Evolutionary conservation across 108 stramenopile genomes (phyloP).

Genomic region (Ochromonas danica): DNA sequence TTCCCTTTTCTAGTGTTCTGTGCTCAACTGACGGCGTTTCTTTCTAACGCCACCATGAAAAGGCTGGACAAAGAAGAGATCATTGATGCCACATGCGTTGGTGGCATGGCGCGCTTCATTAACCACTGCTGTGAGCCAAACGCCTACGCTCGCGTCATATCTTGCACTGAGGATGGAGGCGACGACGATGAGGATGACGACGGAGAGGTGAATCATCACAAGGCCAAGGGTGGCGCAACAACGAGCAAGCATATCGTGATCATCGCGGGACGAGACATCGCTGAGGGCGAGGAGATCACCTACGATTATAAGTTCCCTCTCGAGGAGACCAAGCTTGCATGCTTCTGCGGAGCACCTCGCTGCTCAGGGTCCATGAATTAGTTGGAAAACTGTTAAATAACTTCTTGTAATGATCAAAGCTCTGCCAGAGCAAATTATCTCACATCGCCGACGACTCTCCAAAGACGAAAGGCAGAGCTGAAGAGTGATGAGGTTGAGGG

Average conservation of each 20-base stretch:
- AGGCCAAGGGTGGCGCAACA: slow-evolving; percentile 6
- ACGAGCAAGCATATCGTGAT: slow-evolving; percentile 71
- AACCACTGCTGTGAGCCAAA: slow-evolving; percentile 96
- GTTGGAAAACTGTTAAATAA: no score
- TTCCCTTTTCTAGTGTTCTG: no score
- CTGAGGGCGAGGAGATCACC: slow-evolving; percentile 83
- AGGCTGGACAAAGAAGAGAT: slow-evolving; percentile 78
- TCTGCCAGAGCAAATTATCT: no score
- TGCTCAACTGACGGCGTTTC: no score
- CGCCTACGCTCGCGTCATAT: slow-evolving; percentile 72
- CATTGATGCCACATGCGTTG: slow-evolving; percentile 87
- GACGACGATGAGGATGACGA: neutral
- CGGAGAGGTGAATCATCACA: slow-evolving; percentile 47
- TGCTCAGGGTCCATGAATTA: slow-evolving; percentile 10
- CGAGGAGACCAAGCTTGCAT: slow-evolving; percentile 77
- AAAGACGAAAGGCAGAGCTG: no score
- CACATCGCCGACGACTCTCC: no score
- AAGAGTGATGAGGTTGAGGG: no score
- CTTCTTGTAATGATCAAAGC: neutral
- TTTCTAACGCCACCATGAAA: no score
- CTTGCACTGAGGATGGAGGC: neutral
- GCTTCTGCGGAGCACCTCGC: slow-evolving; percentile 73
- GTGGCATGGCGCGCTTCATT: slow-evolving; percentile 84
- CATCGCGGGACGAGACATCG: slow-evolving; percentile 75
- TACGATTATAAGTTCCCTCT: slow-evolving; percentile 96